Evolutionary conservation across 2,329 filamentous ascomycete species (phyloP).

Genomic region (Claviceps digitariae): DNA sequence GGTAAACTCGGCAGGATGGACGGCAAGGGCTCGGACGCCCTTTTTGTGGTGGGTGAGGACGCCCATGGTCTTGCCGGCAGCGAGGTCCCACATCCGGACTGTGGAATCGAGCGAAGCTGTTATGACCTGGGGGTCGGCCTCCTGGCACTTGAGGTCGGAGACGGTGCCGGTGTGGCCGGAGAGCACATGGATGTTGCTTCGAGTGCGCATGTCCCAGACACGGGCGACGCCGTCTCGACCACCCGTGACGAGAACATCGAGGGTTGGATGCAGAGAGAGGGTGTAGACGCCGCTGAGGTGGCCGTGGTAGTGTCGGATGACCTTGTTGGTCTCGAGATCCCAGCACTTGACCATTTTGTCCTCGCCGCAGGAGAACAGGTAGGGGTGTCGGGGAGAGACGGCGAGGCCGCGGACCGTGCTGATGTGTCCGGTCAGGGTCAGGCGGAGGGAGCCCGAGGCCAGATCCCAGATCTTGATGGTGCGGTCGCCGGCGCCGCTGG

Average conservation of each 20-base stretch:
- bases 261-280: conserved; percentile 78
- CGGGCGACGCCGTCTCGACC: conserved; percentile 87
- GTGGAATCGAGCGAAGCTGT: conserved; percentile 85
- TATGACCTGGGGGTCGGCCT: conserved; percentile 92
- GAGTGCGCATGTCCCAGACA: conserved; percentile 97
- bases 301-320: conserved; percentile 94
- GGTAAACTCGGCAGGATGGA: conserved; percentile 88
- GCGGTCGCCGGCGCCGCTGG: conserved; percentile 83
- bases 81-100: conserved; percentile 86
- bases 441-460: conserved; percentile 66
- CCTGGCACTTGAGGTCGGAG: conserved; percentile 79
- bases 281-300: conserved; percentile 95
- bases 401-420: conserved; percentile 85
- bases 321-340: conserved; percentile 99
- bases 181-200: conserved; percentile 90
- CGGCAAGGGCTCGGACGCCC: conserved; percentile 71
- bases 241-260: conserved; percentile 90
- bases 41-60: conserved; percentile 98
- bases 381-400: conserved; percentile 85
- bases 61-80: conserved; percentile 90
- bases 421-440: conserved; percentile 90
- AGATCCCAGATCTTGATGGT: conserved; percentile 99
- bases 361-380: conserved; percentile 94
- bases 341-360: conserved; percentile 99
- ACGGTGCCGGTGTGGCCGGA: conserved; percentile 85